A percentile compares a stretch with the other conserved stretches of the same genome.
Conservation (phyloP, 2,329 filamentous ascomycete genomes). For the Xylaria sp. region DNA sequence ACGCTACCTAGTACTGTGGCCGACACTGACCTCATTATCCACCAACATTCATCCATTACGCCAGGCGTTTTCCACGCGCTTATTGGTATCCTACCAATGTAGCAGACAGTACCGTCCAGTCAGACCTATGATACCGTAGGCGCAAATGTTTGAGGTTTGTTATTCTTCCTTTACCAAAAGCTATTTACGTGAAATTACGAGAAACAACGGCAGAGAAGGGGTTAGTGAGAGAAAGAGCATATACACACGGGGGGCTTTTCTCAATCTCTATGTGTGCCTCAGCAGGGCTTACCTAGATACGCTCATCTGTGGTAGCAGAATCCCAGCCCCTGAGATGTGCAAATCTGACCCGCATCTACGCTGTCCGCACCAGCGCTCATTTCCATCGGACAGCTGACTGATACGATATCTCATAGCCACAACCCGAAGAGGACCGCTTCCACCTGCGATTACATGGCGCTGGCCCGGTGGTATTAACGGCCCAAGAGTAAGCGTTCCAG, state of each 20-base stretch:
- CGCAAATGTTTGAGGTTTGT: conserved; percentile 47
- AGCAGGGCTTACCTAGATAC: background rate
- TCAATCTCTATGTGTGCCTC: conserved; percentile 1
- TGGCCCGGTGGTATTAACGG: conserved; percentile 82
- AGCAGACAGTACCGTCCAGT: background rate
- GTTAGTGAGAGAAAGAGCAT: background rate
- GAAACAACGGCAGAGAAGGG: background rate
- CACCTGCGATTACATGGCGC: conserved; percentile 85
- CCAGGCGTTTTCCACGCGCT: conserved; percentile 10
- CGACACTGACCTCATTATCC: background rate
- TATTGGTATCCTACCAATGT: background rate
- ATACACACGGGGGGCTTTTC: background rate
- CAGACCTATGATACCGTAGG: background rate
- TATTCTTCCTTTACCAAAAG: background rate
- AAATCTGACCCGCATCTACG: conserved; percentile 8
- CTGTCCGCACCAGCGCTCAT: conserved; percentile 1
- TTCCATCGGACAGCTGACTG: conserved; percentile 29
- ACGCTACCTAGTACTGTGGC: background rate
- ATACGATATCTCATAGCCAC: conserved; percentile 41
- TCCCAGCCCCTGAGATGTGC: conserved; percentile 10
- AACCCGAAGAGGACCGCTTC: conserved; percentile 63
- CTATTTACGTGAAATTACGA: background rate
- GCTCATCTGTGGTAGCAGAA: background rate
- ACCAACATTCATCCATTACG: conserved; percentile 1
- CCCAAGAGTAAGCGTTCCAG: conserved; percentile 69